Percentiles rank a stretch among this genome's conserved stretches.
Evolutionary conservation across 805 yeast genomes (phyloP).

Genomic region (Tetrapisispora namnaoensis): DNA sequence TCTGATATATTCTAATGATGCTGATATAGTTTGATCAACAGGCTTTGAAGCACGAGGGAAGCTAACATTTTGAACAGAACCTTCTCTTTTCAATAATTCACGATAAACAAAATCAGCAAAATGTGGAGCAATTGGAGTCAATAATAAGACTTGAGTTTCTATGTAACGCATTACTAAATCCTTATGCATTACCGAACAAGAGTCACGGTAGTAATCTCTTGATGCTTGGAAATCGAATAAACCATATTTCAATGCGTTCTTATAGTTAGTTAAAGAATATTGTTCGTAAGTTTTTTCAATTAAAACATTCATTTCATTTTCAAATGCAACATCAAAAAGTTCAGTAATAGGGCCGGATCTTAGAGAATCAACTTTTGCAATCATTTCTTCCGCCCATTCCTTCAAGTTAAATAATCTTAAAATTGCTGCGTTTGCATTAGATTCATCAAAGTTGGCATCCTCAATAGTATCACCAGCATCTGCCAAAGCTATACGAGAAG

Average conservation of each 20-base stretch:
- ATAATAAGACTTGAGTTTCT: constrained; percentile 72
- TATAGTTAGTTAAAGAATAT: constrained; percentile 67
- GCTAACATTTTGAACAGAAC: constrained; percentile 58
- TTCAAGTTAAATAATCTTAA: constrained; percentile 83
- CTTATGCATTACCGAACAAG: constrained; percentile 60
- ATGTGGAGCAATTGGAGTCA: constrained; percentile 94
- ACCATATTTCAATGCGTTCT: constrained; percentile 82
- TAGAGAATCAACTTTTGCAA: constrained; percentile 41
- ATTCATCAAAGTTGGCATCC: constrained; percentile 96
- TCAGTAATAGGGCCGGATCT: constrained; percentile 44
- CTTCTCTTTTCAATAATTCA: constrained; percentile 60
- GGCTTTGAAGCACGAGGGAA: constrained; percentile 77
- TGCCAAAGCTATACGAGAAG: constrained; percentile 92
- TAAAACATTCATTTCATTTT: constrained; percentile 82
- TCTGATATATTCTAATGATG: constrained; percentile 74
- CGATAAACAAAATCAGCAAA: constrained; percentile 84
- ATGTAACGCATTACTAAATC: constrained; percentile 75
- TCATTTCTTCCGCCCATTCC: constrained; percentile 87
- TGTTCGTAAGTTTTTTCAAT: constrained; percentile 64
- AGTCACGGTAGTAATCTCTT: constrained; percentile 92
- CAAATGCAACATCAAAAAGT: constrained; percentile 84
- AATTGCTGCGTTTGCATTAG: constrained; percentile 94
- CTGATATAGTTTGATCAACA: constrained; percentile 48
- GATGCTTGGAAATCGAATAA: constrained; percentile 90
- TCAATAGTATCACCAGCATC: constrained; percentile 97